Percentiles rank a stretch among this genome's conserved stretches.
Evolutionary conservation across 306 rosid genomes (phyloP).

Genomic region (Citrullus amarus): DNA sequence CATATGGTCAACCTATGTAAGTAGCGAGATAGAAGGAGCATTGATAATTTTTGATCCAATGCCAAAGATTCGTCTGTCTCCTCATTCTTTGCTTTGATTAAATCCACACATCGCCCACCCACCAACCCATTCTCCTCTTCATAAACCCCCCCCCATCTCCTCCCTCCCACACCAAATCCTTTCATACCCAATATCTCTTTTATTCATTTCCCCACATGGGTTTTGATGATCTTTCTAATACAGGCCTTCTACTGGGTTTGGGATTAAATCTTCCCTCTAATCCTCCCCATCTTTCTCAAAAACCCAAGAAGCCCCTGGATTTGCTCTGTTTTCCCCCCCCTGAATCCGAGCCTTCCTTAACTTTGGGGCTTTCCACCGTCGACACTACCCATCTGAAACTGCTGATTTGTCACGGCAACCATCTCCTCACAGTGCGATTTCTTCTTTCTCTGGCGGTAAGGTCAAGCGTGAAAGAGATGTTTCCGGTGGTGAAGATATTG

Average conservation of each 20-base stretch:
- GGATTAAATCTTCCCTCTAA: conserved; percentile 11
- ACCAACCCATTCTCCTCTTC: conserved; percentile 22
- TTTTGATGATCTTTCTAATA: conserved; percentile 24
- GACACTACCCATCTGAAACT: conserved; percentile 7
- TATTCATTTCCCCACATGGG: conserved; percentile 26
- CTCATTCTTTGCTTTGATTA: conserved; percentile 46
- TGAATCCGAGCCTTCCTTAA: conserved; percentile 33
- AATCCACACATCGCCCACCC: conserved; percentile 43
- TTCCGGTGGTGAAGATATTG: conserved; percentile 28
- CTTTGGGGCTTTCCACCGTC: conserved; percentile 28
- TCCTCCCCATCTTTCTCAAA: not conserved
- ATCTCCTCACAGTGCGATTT: conserved; percentile 46
- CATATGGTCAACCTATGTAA: conserved; percentile 82
- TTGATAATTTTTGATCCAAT: conserved; percentile 10
- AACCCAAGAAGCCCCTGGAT: conserved; percentile 9
- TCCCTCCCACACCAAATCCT: conserved; percentile 12
- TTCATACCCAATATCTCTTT: not conserved
- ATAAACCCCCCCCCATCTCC: not conserved
- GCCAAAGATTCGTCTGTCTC: conserved; percentile 39
- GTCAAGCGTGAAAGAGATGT: conserved; percentile 52
- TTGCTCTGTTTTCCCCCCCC: not conserved
- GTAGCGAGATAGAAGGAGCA: conserved; percentile 20
- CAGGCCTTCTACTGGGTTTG: conserved; percentile 41
- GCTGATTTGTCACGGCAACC: conserved; percentile 21
- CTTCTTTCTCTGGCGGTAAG: conserved; percentile 40